phyloP scores from a whole-genome alignment of 169 alveolate genomes.

The Cryptosporidium bovis region DNA sequence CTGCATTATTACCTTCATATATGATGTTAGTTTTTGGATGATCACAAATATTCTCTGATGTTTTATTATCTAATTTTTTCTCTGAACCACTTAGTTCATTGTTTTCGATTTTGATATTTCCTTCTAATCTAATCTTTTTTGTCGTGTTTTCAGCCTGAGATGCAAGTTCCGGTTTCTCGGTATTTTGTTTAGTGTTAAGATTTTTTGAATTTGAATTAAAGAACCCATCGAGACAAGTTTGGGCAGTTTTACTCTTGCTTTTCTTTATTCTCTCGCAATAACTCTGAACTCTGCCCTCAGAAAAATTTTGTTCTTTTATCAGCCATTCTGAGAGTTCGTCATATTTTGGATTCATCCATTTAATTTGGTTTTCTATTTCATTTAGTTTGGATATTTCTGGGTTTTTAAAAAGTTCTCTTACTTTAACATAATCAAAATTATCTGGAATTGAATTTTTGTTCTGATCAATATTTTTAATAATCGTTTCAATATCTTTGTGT shows the following conservation, averaged over 20 bases:
- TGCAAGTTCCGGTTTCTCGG: neutral
- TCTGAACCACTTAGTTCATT: no score
- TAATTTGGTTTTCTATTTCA: conserved; percentile 72
- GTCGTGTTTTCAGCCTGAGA: neutral
- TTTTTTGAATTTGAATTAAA: conserved; percentile 3
- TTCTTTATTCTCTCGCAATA: conserved; percentile 62
- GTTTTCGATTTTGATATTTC: no score
- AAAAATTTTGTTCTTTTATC: conserved; percentile 83
- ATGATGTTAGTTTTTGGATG: no score
- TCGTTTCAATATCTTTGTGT: conserved; percentile 89
- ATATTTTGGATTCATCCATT: conserved; percentile 81
- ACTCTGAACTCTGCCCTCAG: conserved; percentile 80
- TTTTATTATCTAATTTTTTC: no score
- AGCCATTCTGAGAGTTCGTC: conserved; percentile 85
- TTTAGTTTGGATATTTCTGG: conserved; percentile 80
- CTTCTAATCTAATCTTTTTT: neutral
- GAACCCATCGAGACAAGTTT: conserved; percentile 55
- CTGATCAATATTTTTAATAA: conserved; percentile 82
- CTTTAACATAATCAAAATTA: conserved; percentile 80
- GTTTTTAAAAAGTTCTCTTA: conserved; percentile 82
- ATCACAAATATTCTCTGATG: no score
- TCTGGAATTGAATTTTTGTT: conserved; percentile 77
- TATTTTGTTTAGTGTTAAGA: neutral
- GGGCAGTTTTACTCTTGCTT: conserved; percentile 50
- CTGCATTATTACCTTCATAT: no score